phyloP scores from a whole-genome alignment of 2,329 filamentous ascomycete genomes.

The Neophaeococcomyces mojaviensis region DNA sequence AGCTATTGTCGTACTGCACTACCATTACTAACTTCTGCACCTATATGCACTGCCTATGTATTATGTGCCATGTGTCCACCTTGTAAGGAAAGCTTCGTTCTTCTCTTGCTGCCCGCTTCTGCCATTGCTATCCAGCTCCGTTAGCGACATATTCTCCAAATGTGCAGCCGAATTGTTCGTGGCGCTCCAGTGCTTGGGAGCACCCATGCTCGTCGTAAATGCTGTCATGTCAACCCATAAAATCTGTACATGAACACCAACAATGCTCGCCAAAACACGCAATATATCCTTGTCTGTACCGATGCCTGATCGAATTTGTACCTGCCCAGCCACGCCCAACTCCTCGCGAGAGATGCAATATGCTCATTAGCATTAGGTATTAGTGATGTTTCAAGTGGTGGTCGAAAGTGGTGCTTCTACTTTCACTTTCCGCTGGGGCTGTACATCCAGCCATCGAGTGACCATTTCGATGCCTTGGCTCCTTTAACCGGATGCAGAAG shows the following conservation, averaged over 20 bases:
- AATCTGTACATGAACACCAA: conserved; percentile 6
- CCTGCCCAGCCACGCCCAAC: neutral
- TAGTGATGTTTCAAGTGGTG: neutral
- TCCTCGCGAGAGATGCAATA: conserved; percentile 4
- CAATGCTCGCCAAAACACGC: neutral
- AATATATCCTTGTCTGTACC: neutral
- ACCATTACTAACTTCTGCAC: too few species aligned
- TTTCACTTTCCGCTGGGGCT: conserved; percentile 21
- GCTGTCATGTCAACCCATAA: conserved; percentile 3
- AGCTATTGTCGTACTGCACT: too few species aligned
- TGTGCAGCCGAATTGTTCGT: neutral
- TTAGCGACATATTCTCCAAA: neutral
- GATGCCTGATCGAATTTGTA: neutral
- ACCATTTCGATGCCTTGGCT: conserved; percentile 29
- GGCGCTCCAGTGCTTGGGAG: neutral
- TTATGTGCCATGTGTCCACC: neutral
- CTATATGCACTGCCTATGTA: neutral
- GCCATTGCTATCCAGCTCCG: neutral
- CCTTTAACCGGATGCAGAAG: conserved; percentile 29
- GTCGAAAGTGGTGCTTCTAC: neutral
- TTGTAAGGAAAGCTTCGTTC: neutral
- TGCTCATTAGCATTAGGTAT: conserved; percentile 5
- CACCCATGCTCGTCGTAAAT: neutral
- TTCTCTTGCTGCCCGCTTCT: neutral
- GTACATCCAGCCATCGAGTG: conserved; percentile 19